phyloP scores from a whole-genome alignment of 179 eudicot species.

The Drosera spatulata region DNA sequence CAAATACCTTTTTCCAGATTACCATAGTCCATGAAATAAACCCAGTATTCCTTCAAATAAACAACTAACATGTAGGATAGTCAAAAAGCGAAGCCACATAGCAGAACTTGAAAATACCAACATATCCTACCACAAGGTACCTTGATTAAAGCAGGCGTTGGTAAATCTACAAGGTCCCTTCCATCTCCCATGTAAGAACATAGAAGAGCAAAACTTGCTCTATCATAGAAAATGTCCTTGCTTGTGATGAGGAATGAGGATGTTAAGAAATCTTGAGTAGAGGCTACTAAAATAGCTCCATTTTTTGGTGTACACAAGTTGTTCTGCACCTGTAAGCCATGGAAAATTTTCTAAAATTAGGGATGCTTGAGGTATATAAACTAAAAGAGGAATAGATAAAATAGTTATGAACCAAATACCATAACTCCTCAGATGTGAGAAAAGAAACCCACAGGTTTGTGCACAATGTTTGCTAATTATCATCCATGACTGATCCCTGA shows the following conservation, averaged over 20 bases:
- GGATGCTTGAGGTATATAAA: no score
- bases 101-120: not conserved
- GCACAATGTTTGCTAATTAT: no score
- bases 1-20: no score
- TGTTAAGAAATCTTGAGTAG: constrained; percentile 94
- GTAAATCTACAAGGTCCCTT: constrained; percentile 82
- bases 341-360: not conserved
- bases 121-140: constrained; percentile 14
- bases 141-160: constrained; percentile 79
- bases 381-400: no score
- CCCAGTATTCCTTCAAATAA: no score
- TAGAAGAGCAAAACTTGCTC: constrained; percentile 72
- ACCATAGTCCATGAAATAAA: no score
- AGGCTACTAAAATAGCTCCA: constrained; percentile 94
- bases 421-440: no score
- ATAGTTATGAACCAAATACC: no score
- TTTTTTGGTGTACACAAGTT: constrained; percentile 95
- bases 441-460: no score
- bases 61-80: not conserved
- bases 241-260: constrained; percentile 88
- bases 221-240: constrained; percentile 93
- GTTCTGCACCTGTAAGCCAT: constrained; percentile 77
- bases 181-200: constrained; percentile 94
- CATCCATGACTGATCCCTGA: no score
- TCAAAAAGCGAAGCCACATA: not conserved